A percentile compares a stretch with the other conserved stretches of the same genome.
phyloP scores from a whole-genome alignment of 2,329 filamentous ascomycete genomes.

The Trichoderma guizhouense region DNA sequence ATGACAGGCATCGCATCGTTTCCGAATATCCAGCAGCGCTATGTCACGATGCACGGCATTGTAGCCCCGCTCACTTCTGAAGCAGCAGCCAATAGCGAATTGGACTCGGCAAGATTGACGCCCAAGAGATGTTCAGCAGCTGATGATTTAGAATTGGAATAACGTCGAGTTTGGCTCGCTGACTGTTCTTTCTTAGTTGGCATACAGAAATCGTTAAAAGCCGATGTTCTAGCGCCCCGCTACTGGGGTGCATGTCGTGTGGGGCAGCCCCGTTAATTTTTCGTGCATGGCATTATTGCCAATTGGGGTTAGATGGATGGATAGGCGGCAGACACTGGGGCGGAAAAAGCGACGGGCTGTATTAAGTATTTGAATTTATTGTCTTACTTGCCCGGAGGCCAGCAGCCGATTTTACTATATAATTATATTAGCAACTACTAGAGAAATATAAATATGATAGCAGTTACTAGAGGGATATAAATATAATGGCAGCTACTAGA shows the following conservation, averaged over 20 bases:
- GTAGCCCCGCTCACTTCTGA: neutral
- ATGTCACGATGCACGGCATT: neutral
- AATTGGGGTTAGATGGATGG: neutral
- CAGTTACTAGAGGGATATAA: too few relatives aligned
- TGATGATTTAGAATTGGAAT: neutral
- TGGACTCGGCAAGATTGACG: neutral
- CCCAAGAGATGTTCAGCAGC: neutral
- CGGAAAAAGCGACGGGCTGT: neutral
- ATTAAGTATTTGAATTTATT: neutral
- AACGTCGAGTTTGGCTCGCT: neutral
- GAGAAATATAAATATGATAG: too few relatives aligned
- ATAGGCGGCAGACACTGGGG: neutral
- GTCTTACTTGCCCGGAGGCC: too few relatives aligned
- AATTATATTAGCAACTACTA: too few relatives aligned
- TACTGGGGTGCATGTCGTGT: neutral
- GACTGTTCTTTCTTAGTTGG: neutral
- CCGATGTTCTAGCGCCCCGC: conserved; percentile 13
- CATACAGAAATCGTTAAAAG: neutral
- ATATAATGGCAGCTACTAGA: too few relatives aligned
- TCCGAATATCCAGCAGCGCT: neutral
- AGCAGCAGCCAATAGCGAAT: neutral
- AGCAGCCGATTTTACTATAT: too few relatives aligned
- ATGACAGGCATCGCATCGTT: conserved; percentile 20
- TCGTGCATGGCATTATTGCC: neutral
- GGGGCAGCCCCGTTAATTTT: conserved; percentile 9